phyloP scores from a whole-genome alignment of 768 basidiomycete species.

The Dioszegia hungarica region DNA sequence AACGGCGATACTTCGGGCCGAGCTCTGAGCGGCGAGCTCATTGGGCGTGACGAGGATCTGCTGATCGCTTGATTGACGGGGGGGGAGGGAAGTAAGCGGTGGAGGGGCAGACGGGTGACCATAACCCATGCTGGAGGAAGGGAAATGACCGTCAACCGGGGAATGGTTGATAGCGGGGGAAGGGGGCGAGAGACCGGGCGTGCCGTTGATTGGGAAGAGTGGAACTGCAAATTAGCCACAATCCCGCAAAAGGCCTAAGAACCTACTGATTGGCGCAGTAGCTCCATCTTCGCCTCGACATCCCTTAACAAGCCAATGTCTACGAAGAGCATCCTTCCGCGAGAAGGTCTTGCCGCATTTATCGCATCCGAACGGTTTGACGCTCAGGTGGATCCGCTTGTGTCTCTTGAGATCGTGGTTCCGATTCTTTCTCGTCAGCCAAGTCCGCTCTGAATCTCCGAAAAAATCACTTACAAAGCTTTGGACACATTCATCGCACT shows the following conservation, averaged over 20 bases:
- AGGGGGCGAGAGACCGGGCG: constrained; percentile 33
- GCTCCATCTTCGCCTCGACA: constrained; percentile 45
- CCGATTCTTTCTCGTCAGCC: constrained; percentile 38
- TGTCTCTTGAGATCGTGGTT: constrained; percentile 51
- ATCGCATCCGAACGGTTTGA: constrained; percentile 49
- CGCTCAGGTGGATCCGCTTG: constrained; percentile 47
- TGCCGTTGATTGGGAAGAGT: constrained; percentile 27
- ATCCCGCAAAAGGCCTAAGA: neutral
- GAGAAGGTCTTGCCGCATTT: constrained; percentile 50
- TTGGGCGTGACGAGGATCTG: constrained; percentile 37
- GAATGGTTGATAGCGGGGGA: constrained; percentile 17
- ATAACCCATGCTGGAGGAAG: constrained; percentile 14
- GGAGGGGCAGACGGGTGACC: constrained; percentile 29
- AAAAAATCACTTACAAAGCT: constrained; percentile 41
- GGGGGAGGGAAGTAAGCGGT: constrained; percentile 20
- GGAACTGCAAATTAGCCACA: constrained; percentile 21
- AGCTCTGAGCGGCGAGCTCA: constrained; percentile 14
- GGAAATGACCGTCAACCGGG: neutral
- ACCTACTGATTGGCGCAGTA: constrained; percentile 39
- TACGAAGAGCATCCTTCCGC: constrained; percentile 48
- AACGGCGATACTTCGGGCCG: neutral
- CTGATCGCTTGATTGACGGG: constrained; percentile 22
- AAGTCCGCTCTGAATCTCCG: neutral
- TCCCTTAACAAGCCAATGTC: constrained; percentile 50
- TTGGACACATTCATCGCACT: constrained; percentile 49